Conservation (phyloP, 305 asterid species). For the Fraxinus xanthoxyloides region DNA sequence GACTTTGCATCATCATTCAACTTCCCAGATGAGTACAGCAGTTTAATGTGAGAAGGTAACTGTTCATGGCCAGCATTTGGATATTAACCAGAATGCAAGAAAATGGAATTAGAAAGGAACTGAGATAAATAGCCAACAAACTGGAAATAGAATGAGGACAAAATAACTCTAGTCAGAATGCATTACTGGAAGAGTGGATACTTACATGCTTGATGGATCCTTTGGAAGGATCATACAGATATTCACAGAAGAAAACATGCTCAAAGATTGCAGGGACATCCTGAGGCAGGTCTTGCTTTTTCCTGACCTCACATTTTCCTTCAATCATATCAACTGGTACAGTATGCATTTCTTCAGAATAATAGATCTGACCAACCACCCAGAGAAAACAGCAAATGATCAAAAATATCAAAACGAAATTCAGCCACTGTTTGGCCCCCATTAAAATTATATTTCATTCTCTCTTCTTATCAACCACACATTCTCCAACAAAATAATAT, state of each 20-base stretch:
- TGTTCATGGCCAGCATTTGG: slow-evolving; percentile 36
- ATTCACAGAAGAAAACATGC: slow-evolving; percentile 83
- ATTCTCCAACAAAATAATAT: too few species aligned
- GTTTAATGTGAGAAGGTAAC: slow-evolving; percentile 68
- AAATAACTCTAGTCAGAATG: background rate
- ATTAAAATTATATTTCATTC: too few species aligned
- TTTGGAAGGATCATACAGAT: slow-evolving; percentile 67
- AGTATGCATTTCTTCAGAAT: slow-evolving; percentile 67
- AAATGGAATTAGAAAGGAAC: background rate
- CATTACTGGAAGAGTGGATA: background rate
- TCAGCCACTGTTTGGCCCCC: too few species aligned
- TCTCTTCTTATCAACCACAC: too few species aligned
- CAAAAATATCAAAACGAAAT: background rate
- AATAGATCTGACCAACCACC: slow-evolving; percentile 59
- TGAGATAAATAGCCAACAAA: slow-evolving; percentile 15
- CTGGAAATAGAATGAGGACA: background rate
- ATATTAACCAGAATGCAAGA: slow-evolving; percentile 21
- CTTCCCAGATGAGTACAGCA: slow-evolving; percentile 50
- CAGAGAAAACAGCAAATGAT: slow-evolving; percentile 4
- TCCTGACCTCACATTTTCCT: slow-evolving; percentile 86
- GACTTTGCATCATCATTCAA: slow-evolving; percentile 35
- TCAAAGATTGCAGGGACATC: slow-evolving; percentile 60
- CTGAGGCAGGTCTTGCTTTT: slow-evolving; percentile 64
- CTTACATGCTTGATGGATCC: slow-evolving; percentile 85
- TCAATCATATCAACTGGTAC: slow-evolving; percentile 57